Percentiles rank a stretch among this genome's conserved stretches.
Conservation (phyloP, 495 filamentous ascomycete genomes). For the Aspergillus homomorphus region DNA sequence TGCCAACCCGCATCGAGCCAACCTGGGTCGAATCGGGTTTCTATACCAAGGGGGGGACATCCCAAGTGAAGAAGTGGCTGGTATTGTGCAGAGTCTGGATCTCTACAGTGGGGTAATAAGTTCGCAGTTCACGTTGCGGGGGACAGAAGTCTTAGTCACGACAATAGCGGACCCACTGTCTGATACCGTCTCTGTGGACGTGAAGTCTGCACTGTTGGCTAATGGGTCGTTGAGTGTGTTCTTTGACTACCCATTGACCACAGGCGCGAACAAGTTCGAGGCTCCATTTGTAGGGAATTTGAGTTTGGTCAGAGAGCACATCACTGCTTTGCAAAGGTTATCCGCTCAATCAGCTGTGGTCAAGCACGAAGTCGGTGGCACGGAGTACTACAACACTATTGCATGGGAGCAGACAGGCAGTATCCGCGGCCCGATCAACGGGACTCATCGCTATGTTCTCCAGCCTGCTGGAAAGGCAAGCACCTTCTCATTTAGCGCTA, state of each 20-base stretch:
- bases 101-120: conserved; percentile 11
- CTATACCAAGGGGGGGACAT: conserved; percentile 10
- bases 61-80: conserved; percentile 7
- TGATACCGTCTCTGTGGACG: conserved; percentile 5
- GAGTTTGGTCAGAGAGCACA: conserved; percentile 3
- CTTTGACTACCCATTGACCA: conserved; percentile 14
- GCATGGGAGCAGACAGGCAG: background rate
- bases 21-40: conserved; percentile 16
- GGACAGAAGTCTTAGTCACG: background rate
- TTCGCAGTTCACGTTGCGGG: conserved; percentile 12
- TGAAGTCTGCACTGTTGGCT: conserved; percentile 2
- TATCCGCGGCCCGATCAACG: background rate
- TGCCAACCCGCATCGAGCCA: conserved; percentile 19
- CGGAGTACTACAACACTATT: conserved; percentile 9
- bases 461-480: background rate
- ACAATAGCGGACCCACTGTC: conserved; percentile 2
- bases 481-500: background rate
- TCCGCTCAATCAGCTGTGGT: background rate
- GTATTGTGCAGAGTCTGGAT: conserved; percentile 14
- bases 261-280: conserved; percentile 13
- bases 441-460: conserved; percentile 3
- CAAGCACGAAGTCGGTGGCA: conserved; percentile 1
- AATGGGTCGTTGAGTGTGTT: conserved; percentile 7
- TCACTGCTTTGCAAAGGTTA: background rate
- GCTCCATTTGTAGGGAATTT: conserved; percentile 13